Evolutionary conservation across 495 filamentous ascomycete species (phyloP), one percentile per base, ranked within the genome.

Genomic region (Aspergillus bertholletiae): DNA sequence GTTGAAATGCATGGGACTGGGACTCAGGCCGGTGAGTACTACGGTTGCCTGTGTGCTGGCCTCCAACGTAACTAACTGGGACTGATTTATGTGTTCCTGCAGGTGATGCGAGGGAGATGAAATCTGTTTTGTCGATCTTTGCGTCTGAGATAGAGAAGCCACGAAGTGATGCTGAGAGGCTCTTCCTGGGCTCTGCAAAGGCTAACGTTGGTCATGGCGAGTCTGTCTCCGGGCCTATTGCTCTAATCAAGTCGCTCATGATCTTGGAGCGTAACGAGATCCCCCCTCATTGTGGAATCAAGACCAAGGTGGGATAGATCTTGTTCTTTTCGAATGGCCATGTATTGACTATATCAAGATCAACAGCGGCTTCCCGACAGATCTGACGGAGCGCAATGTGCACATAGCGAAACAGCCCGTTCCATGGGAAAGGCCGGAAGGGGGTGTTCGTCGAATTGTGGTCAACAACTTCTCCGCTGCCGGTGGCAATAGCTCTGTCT

Each of bases 1-100:
- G 84, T 93, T 15, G 89, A 93, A 64, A 90, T 90, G 82, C 89
- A 93, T 65, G 89, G 89, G n/a, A 93, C 89, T 1, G 89, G 89
- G 13, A 92, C 89, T 0, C 87, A 90, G 63, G 87, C 86, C 20
- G 90, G 90, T 89, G 5, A 21, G 39, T 43, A 12, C 11, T 40
- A 40, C 8, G 15, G 2, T 17, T 7, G 7, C 13, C 37, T n/a
- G n/a, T n/a, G n/a, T n/a, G n/a, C n/a, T n/a, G n/a, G n/a, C n/a
- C n/a, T n/a, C n/a, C n/a, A n/a, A n/a, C n/a, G n/a, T n/a, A n/a
- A n/a, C n/a, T n/a, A n/a, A n/a, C n/a, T n/a, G n/a, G n/a, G n/a
- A n/a, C n/a, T n/a, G n/a, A n/a, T n/a, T n/a, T n/a, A n/a, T n/a
- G 39, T 5, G n/a, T 43, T 15, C 22, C 3, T 2, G 11, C 18